A percentile compares a stretch with the other conserved stretches of the same genome.
These are phyloP conservation scores for Sideroxylon spinosum DNA, from an alignment of 179 eudicot species.

Conservation along the genomic window DNA sequence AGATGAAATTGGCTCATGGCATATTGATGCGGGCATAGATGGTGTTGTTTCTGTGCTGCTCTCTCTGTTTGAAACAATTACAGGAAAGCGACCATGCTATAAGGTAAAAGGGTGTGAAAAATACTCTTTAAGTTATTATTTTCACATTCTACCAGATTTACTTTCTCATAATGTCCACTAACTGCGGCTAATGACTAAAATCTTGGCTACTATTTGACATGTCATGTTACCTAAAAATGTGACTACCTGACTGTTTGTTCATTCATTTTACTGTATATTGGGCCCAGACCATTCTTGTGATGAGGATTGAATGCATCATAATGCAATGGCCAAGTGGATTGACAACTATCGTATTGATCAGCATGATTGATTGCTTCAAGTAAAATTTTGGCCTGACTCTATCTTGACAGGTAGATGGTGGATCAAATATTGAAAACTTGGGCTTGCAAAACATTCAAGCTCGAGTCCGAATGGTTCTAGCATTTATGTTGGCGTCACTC, in stretches of 20 bases:
- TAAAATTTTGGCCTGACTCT: conserved; percentile 12
- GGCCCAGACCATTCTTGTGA: neutral
- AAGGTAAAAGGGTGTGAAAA: conserved; percentile 43
- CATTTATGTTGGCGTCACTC: conserved; percentile 91
- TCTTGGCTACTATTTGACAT: neutral
- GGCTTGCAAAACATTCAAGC: conserved; percentile 97
- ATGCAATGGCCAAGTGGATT: neutral
- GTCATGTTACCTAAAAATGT: neutral
- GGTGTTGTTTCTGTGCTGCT: conserved; percentile 69
- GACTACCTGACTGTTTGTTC: neutral
- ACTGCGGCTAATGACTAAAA: neutral
- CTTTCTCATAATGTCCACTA: neutral
- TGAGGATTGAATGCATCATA: neutral
- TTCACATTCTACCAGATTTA: neutral
- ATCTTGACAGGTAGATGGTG: conserved; percentile 75
- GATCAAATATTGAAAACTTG: conserved; percentile 82
- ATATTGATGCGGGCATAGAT: conserved; percentile 83
- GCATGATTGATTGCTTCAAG: neutral
- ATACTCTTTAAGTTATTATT: neutral
- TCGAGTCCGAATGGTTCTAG: conserved; percentile 90
- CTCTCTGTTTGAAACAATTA: conserved; percentile 70
- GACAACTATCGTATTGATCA: neutral
- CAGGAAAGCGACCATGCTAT: conserved; percentile 82
- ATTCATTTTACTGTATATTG: conserved; percentile 1
- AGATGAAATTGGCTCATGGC: conserved; percentile 92